Evolutionary conservation across 2,329 filamentous ascomycete species (phyloP), one percentile per base, ranked within the genome.

Genomic region (Stachybotrys chlorohalonatus): DNA sequence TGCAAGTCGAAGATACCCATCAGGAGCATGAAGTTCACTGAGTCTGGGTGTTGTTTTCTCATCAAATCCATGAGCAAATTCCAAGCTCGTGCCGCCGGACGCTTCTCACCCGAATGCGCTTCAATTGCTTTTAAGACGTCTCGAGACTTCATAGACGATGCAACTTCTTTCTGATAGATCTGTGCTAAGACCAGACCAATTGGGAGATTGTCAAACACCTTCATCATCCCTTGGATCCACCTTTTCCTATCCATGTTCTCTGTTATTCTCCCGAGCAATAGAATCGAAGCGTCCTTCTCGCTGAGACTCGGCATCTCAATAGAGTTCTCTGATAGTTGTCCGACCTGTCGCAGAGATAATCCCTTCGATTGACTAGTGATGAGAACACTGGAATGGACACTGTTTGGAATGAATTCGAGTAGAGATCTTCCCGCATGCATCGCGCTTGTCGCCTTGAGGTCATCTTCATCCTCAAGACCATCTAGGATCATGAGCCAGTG

Each of bases 401-500:
- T 36, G n/a, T 32, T 46, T 9, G 55, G 55, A 15, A 57, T 16
- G 13, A 53, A 55, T 1, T 57, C 55, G 1, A 57, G 17, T 9
- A 55, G 32, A 7, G 55, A 52, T 31, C 53, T 57, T 16, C 51
- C 31, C 11, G 36, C 32, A 16, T 52, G 47, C 7, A 17, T 46
- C 13, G 50, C 7, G 3, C 52, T 45, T 5, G 54, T 57, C 7
- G 55, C 11, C 3, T 17, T 15, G 36, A 57, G 36, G 7, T 42
- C 17, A 1, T 52, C 46, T 7, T 55, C 48, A 8, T 51, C 49
- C 11, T 57, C 53, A 1, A 57, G 32, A 6, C 55, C 55, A 45
- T 57, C 55, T 16, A 57, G 47, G 6, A 55, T 24, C 53, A 57
- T 57, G 7, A 57, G 16, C 55, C 55, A 57, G 24, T 47, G 42